phyloP scores from a whole-genome alignment of 495 filamentous ascomycete species.

The Podospora australis region DNA sequence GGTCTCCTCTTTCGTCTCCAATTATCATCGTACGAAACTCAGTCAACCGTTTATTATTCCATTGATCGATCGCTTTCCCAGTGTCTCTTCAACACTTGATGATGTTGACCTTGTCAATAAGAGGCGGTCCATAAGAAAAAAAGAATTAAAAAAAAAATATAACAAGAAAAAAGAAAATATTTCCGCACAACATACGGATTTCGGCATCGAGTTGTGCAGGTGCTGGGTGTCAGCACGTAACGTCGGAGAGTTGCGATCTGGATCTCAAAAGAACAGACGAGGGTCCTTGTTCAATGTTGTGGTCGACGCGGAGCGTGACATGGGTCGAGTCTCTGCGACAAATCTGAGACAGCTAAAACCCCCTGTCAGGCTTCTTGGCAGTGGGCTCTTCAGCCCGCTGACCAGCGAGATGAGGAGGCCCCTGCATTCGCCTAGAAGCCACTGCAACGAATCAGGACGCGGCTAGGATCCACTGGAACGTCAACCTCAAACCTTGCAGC shows the following conservation, averaged over 20 bases:
- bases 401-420: constrained; percentile 4
- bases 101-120: no score
- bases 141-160: no score
- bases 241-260: constrained; percentile 16
- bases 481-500: constrained; percentile 31
- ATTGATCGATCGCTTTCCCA: no score
- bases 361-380: constrained; percentile 18
- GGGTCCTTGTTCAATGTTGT: background rate
- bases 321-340: constrained; percentile 25
- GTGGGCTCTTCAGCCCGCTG: constrained; percentile 8
- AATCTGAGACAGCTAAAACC: constrained; percentile 27
- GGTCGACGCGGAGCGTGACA: constrained; percentile 12
- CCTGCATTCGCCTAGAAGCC: constrained; percentile 24
- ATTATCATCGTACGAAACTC: no score
- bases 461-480: constrained; percentile 15
- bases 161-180: no score
- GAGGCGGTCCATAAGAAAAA: no score
- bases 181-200: no score
- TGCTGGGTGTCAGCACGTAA: background rate
- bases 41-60: no score
- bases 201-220: background rate
- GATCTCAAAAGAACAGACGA: constrained; percentile 14
- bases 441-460: constrained; percentile 22
- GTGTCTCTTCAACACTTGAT: no score
- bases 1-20: no score